Evolutionary conservation across 306 rosid species (phyloP).

Genomic region (Medicago lupulina): DNA sequence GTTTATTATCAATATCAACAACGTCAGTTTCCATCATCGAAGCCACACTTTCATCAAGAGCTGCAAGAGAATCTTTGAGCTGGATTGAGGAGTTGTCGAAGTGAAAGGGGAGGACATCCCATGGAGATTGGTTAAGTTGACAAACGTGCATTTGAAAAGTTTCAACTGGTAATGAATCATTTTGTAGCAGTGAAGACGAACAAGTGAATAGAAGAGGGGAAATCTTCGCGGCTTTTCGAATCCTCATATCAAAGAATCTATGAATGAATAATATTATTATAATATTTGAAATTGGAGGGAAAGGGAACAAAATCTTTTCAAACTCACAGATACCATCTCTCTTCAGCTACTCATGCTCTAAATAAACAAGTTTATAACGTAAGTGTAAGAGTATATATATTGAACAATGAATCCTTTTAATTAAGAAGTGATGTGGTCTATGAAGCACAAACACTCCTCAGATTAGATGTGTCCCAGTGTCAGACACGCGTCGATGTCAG

Average conservation of each 20-base stretch:
- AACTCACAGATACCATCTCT: too few relatives aligned
- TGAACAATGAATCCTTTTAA: too few relatives aligned
- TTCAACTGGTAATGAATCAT: constrained; percentile 47
- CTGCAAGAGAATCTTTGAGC: constrained; percentile 63
- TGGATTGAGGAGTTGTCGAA: constrained; percentile 52
- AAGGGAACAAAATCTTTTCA: too few relatives aligned
- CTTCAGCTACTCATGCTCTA: too few relatives aligned
- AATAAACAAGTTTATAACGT: too few relatives aligned
- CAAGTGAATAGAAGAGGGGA: constrained; percentile 58
- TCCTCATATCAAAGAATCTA: constrained; percentile 58
- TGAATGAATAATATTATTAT: too few relatives aligned
- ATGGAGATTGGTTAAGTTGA: constrained; percentile 83
- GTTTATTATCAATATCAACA: neutral
- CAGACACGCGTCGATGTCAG: too few relatives aligned
- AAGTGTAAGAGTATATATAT: too few relatives aligned
- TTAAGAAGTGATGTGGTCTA: too few relatives aligned
- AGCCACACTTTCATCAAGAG: constrained; percentile 55
- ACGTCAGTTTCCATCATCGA: constrained; percentile 53
- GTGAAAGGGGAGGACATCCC: constrained; percentile 79
- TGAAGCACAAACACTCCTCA: too few relatives aligned
- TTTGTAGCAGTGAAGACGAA: constrained; percentile 33
- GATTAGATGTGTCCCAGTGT: too few relatives aligned
- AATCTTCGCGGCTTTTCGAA: constrained; percentile 78
- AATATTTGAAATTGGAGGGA: too few relatives aligned
- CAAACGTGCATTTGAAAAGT: constrained; percentile 65